Conservation (phyloP, 1,284 basidiomycete genomes). For the Rhodotorula sp. region DNA sequence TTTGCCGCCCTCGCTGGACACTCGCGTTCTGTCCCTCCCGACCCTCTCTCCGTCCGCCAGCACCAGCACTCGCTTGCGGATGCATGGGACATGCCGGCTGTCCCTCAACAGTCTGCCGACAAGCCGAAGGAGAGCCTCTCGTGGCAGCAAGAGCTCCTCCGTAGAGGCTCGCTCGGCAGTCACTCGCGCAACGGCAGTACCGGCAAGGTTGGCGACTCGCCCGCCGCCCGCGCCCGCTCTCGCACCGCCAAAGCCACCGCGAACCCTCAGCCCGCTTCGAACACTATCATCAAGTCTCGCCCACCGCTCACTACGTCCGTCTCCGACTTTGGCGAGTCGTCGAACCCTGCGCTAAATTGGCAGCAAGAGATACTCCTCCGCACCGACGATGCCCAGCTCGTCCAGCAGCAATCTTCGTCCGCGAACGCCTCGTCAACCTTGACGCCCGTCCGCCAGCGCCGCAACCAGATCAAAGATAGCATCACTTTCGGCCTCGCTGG, state of each 20-base stretch:
- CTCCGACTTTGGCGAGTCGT: conserved; percentile 6
- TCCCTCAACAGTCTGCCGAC: background rate
- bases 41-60: background rate
- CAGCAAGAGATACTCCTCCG: conserved; percentile 36
- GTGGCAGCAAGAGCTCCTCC: conserved; percentile 39
- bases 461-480: conserved; percentile 28
- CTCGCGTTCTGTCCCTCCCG: conserved; percentile 17
- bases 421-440: background rate
- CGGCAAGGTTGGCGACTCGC: conserved; percentile 1
- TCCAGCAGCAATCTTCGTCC: conserved; percentile 1
- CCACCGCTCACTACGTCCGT: conserved; percentile 11
- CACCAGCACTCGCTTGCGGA: conserved; percentile 13
- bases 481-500: conserved; percentile 33
- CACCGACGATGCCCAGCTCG: conserved; percentile 7
- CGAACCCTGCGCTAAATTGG: conserved; percentile 28
- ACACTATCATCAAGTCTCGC: conserved; percentile 4
- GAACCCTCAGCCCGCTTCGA: background rate
- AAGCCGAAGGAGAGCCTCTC: conserved; percentile 24
- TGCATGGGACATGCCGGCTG: conserved; percentile 38
- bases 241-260: conserved; percentile 1
- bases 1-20: conserved; percentile 10
- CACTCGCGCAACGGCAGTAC: background rate
- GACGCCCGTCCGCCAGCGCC: conserved; percentile 26
- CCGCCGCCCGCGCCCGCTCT: conserved; percentile 3
- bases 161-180: conserved; percentile 1